Evolutionary conservation across 73 alveolate species (phyloP).

Genomic region (Symbiodinium pilosum): DNA sequence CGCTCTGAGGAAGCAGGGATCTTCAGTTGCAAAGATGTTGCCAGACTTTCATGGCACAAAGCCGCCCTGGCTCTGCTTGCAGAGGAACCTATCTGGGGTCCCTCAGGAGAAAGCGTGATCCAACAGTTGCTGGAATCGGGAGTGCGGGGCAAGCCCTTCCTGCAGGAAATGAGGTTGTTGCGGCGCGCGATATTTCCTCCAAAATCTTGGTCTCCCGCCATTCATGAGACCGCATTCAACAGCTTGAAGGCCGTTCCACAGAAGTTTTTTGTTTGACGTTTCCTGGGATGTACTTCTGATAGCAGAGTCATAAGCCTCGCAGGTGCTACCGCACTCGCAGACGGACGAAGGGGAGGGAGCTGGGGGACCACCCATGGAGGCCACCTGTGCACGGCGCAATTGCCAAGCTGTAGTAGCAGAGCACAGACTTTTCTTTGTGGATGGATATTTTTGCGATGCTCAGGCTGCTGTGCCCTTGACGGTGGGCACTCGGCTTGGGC

Average conservation of each 20-base stretch:
- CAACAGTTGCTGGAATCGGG: constrained; percentile 24
- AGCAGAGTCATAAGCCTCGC: not conserved
- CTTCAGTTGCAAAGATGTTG: not conserved
- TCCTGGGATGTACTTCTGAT: not conserved
- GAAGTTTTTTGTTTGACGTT: not conserved
- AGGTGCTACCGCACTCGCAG: constrained; percentile 39
- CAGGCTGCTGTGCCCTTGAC: constrained; percentile 67
- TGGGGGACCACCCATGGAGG: too few species aligned
- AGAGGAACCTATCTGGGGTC: constrained; percentile 21
- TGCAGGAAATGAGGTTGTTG: constrained; percentile 17
- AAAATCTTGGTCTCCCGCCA: constrained; percentile 44
- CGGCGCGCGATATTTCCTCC: constrained; percentile 58
- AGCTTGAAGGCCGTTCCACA: not conserved
- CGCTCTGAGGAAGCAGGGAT: constrained; percentile 47
- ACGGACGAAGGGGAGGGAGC: not conserved
- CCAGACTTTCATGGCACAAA: not conserved
- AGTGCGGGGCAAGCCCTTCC: constrained; percentile 28
- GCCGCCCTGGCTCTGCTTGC: constrained; percentile 3
- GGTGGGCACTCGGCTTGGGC: constrained; percentile 24
- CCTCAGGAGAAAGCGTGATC: constrained; percentile 36
- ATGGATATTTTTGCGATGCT: not conserved
- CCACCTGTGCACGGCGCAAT: not conserved
- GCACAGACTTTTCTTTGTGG: too few species aligned
- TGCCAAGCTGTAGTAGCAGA: too few species aligned
- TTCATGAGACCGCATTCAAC: constrained; percentile 58